Evolutionary conservation across 2,329 filamentous ascomycete species (phyloP).

Genomic region (Sclerotinia glacialis): DNA sequence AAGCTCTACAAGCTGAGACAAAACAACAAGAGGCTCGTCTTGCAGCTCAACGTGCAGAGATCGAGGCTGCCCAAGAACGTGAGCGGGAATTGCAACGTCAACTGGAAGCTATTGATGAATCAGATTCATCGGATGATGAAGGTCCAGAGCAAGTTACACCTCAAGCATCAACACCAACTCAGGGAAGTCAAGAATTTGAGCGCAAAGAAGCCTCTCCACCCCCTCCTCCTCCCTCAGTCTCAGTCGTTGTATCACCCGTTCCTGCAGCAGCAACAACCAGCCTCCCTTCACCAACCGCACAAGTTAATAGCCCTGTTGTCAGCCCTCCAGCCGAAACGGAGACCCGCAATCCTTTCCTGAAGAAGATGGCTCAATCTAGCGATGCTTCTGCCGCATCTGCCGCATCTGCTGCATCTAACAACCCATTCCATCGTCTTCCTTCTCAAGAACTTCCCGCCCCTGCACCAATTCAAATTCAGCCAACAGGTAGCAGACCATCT

Average conservation of each 20-base stretch:
- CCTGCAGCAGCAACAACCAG: constrained; percentile 18
- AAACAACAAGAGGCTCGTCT: constrained; percentile 86
- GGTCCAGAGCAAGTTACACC: constrained; percentile 67
- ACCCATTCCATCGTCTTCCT: constrained; percentile 89
- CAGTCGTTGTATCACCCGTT: constrained; percentile 28
- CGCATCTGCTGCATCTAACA: constrained; percentile 68
- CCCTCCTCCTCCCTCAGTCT: constrained; percentile 47
- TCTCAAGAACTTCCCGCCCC: constrained; percentile 53
- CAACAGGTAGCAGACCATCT: constrained; percentile 47
- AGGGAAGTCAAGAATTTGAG: constrained; percentile 54
- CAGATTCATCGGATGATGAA: constrained; percentile 77
- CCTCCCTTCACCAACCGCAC: constrained; percentile 33
- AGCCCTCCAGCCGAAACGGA: constrained; percentile 62
- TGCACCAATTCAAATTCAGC: constrained; percentile 44
- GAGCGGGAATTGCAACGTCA: constrained; percentile 88
- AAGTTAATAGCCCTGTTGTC: constrained; percentile 39
- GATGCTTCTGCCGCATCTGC: constrained; percentile 50
- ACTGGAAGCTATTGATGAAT: constrained; percentile 71
- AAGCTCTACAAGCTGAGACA: constrained; percentile 80
- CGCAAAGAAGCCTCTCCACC: constrained; percentile 51
- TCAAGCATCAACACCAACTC: constrained; percentile 57
- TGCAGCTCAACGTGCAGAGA: constrained; percentile 81
- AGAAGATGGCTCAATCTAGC: constrained; percentile 72
- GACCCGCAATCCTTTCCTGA: constrained; percentile 94
- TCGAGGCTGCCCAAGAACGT: constrained; percentile 85